A percentile compares a stretch with the other conserved stretches of the same genome.
Evolutionary conservation across 2,329 filamentous ascomycete genomes (phyloP).

Genomic region (Talaromyces sp.): DNA sequence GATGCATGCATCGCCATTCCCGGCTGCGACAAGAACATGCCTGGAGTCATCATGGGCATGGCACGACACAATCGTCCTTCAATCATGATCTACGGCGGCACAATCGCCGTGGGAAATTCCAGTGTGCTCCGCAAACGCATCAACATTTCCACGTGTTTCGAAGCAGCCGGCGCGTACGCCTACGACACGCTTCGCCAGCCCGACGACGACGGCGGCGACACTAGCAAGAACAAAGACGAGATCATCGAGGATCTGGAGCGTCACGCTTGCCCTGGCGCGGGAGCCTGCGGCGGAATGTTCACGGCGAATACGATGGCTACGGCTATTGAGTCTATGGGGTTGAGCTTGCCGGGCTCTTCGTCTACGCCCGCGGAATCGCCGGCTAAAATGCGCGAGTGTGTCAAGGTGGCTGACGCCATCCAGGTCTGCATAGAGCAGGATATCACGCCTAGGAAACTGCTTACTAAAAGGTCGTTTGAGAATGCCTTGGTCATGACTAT

Average conservation of each 20-base stretch:
- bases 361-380: conserved; percentile 76
- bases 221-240: conserved; percentile 65
- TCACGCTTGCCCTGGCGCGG: conserved; percentile 71
- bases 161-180: conserved; percentile 75
- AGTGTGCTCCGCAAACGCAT: conserved; percentile 69
- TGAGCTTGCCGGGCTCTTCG: conserved; percentile 76
- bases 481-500: conserved; percentile 88
- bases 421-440: conserved; percentile 73
- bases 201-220: conserved; percentile 58
- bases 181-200: conserved; percentile 71
- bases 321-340: conserved; percentile 82
- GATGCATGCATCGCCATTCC: conserved; percentile 92
- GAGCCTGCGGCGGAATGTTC: conserved; percentile 89
- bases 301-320: conserved; percentile 93
- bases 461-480: conserved; percentile 77
- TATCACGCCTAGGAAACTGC: conserved; percentile 72
- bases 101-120: conserved; percentile 82
- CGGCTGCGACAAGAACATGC: conserved; percentile 98
- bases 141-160: conserved; percentile 86
- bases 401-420: conserved; percentile 74
- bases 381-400: conserved; percentile 81
- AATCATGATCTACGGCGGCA: conserved; percentile 92
- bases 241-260: conserved; percentile 78
- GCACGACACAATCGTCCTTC: conserved; percentile 87
- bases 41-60: conserved; percentile 84